These are phyloP conservation scores for Eucalyptus erythrocorys DNA, from an alignment of 345 rosid species.

Conservation along the genomic window DNA sequence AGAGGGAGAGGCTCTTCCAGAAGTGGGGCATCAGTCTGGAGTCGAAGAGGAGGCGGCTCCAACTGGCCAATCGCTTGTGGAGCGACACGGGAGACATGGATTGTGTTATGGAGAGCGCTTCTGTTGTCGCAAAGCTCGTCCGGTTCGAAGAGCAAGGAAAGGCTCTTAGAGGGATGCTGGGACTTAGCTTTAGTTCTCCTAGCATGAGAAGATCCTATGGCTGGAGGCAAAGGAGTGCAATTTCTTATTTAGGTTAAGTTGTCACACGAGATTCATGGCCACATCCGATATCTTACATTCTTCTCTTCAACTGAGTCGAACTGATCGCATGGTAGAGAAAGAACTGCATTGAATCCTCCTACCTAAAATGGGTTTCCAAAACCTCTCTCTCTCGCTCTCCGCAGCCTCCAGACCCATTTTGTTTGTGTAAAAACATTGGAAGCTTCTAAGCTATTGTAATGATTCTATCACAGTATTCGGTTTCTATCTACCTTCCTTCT, in stretches of 20 bases:
- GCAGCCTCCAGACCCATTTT: background rate
- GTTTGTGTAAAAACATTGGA: background rate
- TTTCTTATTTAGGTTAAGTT: background rate
- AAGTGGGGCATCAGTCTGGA: slow-evolving; percentile 62
- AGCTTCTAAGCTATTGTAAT: background rate
- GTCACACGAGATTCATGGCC: background rate
- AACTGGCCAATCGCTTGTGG: slow-evolving; percentile 69
- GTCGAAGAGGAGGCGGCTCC: slow-evolving; percentile 72
- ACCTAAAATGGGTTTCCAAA: background rate
- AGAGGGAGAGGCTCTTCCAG: slow-evolving; percentile 55
- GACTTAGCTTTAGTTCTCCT: slow-evolving; percentile 76
- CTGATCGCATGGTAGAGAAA: background rate
- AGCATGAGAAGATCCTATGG: slow-evolving; percentile 34
- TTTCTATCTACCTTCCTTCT: background rate
- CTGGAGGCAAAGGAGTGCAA: slow-evolving; percentile 53
- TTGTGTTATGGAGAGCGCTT: slow-evolving; percentile 59
- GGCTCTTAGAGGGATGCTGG: slow-evolving; percentile 79
- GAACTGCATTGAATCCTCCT: background rate
- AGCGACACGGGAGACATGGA: slow-evolving; percentile 41
- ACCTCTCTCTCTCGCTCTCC: background rate
- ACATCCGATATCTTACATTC: background rate
- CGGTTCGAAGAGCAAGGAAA: slow-evolving; percentile 73
- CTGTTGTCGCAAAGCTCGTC: slow-evolving; percentile 68
- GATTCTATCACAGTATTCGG: background rate
- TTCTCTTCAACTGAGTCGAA: background rate